Conservation (phyloP, 148 eudicot genomes). For the Fagopyrum homotropicum region DNA sequence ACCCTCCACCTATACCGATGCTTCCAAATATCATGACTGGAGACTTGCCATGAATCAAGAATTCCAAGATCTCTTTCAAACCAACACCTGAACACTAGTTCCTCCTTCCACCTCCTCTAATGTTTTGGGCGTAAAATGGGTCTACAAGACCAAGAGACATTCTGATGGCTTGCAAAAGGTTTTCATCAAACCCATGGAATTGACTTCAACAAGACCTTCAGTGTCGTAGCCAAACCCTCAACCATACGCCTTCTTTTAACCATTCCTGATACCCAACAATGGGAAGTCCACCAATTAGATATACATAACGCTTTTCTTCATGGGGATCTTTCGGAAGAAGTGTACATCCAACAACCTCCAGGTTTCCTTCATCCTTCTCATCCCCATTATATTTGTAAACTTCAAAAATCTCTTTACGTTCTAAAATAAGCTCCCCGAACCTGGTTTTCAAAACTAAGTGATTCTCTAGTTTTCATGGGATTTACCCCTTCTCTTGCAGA, state of each 20-base stretch:
- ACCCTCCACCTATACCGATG: background rate
- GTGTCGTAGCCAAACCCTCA: background rate
- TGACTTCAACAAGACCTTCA: background rate
- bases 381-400: background rate
- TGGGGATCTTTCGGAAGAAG: background rate
- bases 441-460: background rate
- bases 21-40: background rate
- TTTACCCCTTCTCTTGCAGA: background rate
- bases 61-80: background rate
- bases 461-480: background rate
- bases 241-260: background rate
- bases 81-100: background rate
- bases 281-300: background rate
- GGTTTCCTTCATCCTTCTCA: background rate
- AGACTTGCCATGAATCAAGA: background rate
- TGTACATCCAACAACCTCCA: background rate
- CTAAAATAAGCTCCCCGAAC: background rate
- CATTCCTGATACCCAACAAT: background rate
- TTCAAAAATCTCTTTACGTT: background rate
- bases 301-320: background rate
- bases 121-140: background rate
- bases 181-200: background rate
- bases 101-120: background rate
- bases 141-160: background rate
- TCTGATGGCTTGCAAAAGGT: constrained; percentile 3